These are phyloP conservation scores for Yamadazyma blattariae DNA, from an alignment of 1,139 yeast genomes.

Conservation along the genomic window DNA sequence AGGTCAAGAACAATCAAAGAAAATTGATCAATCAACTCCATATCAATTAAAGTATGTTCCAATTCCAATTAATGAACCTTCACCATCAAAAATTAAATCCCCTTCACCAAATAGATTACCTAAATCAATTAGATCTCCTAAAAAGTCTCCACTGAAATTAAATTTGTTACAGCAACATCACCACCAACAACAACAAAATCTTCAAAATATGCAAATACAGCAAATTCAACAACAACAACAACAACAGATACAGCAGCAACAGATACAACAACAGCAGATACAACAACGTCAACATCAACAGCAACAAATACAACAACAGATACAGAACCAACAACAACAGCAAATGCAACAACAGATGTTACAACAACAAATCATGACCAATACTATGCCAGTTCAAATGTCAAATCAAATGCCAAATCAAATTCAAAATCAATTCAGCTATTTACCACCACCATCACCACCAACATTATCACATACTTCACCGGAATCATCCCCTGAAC, in stretches of 20 bases:
- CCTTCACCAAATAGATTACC: not conserved
- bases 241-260: not conserved
- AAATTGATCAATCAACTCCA: constrained; percentile 8
- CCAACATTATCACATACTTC: constrained; percentile 38
- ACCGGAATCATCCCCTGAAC: constrained; percentile 45
- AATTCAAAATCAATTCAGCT: constrained; percentile 16
- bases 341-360: not conserved
- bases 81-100: not conserved
- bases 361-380: not conserved
- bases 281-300: not conserved
- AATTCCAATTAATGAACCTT: constrained; percentile 41
- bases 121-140: too few species aligned
- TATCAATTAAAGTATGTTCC: constrained; percentile 33
- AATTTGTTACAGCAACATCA: too few species aligned
- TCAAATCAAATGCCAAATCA: constrained; percentile 6
- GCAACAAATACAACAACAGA: constrained; percentile 4
- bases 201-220: not conserved
- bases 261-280: not conserved
- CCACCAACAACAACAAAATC: not conserved
- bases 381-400: not conserved
- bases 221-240: not conserved
- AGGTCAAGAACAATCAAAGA: too few species aligned
- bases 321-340: not conserved
- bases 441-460: constrained; percentile 44
- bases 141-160: too few species aligned